Evolutionary conservation across 768 basidiomycete species (phyloP), one percentile per base, ranked within the genome.

Genomic region (Coprinopsis cinerea): DNA sequence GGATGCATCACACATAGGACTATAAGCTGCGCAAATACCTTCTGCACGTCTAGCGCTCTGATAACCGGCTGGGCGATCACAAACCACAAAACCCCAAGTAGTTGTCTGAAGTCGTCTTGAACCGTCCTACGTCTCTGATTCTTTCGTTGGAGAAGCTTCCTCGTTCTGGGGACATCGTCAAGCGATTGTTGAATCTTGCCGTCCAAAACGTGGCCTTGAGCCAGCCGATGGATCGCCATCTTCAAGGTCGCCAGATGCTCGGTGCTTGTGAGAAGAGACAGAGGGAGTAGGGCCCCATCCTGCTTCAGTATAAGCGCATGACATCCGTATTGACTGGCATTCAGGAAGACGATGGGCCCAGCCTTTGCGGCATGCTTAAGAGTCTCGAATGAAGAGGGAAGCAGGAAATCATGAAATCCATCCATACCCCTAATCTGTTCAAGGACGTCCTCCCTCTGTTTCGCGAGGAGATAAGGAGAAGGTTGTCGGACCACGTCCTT

Each of bases 1-100:
- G 18, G 18, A 9, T 32, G 9, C 7, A 9, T 32, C 9, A 9
- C 15, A 9, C 7, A 20, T 6, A 7, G 7, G 37, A 20, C 7
- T 39, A 9, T 39, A n/a, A n/a, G n/a, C 18, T 13, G n/a, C n/a
- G n/a, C n/a, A n/a, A n/a, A n/a, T 28, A 45, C 44, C 44, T 45
- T 45, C 28, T 45, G 22, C 25, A 25, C n/a, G n/a, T n/a, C n/a
- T n/a, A n/a, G n/a, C n/a, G n/a, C n/a, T n/a, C n/a, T n/a, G n/a
- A n/a, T n/a, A n/a, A n/a, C n/a, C n/a, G n/a, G n/a, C n/a, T n/a
- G n/a, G n/a, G n/a, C n/a, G n/a, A n/a, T n/a, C n/a, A n/a, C n/a
- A n/a, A n/a, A n/a, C n/a, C n/a, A n/a, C n/a, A n/a, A n/a, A n/a
- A n/a, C n/a, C n/a, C n/a, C n/a, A n/a, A n/a, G n/a, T n/a, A n/a